These are phyloP conservation scores for Naganishia friedmannii DNA, from an alignment of 768 basidiomycete species.

Conservation along the genomic window DNA sequence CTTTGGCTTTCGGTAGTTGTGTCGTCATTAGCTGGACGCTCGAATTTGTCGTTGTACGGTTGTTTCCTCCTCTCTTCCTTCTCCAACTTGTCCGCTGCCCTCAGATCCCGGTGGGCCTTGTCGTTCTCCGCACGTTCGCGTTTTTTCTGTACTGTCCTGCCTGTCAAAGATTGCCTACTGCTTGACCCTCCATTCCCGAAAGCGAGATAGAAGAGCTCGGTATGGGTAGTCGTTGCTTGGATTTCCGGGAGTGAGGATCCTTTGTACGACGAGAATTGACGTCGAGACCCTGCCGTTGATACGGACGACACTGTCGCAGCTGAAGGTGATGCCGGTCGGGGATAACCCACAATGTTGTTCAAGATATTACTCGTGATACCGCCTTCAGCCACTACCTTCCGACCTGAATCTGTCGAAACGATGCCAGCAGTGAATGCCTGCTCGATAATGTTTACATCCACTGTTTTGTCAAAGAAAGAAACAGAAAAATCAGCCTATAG, in stretches of 20 bases:
- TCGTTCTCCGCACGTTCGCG: conserved; percentile 13
- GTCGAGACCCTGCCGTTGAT: conserved; percentile 1
- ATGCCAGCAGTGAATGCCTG: conserved; percentile 10
- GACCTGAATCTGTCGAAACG: no score
- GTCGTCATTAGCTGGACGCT: conserved; percentile 11
- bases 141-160: conserved; percentile 9
- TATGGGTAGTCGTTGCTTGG: not conserved
- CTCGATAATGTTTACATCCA: conserved; percentile 4
- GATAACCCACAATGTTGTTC: no score
- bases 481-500: not conserved
- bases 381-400: not conserved
- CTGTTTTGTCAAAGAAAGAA: not conserved
- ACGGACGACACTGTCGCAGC: not conserved
- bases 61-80: conserved; percentile 4
- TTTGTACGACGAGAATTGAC: conserved; percentile 17
- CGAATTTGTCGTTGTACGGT: conserved; percentile 9
- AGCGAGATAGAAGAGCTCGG: conserved; percentile 28
- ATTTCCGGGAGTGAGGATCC: conserved; percentile 19
- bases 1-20: conserved; percentile 9
- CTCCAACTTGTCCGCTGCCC: not conserved
- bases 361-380: not conserved
- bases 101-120: not conserved
- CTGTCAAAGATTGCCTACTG: conserved; percentile 20
- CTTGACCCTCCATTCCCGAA: conserved; percentile 25
- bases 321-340: not conserved